Percentiles rank a stretch among this genome's conserved stretches.
These are phyloP conservation scores for Pittosporum tobira DNA, from an alignment of 129 eudicot genomes.

Conservation along the genomic window DNA sequence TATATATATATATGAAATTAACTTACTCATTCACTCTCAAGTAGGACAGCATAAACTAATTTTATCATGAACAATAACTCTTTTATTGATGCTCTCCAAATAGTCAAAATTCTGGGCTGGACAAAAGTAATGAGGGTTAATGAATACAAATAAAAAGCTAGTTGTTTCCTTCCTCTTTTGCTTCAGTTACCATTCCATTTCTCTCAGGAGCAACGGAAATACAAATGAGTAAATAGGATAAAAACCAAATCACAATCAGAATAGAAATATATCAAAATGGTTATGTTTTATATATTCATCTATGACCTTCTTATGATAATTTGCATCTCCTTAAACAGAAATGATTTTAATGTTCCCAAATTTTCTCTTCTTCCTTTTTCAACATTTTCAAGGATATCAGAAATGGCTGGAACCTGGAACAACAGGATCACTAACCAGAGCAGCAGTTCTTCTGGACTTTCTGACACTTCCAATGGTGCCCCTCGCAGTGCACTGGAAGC, in stretches of 20 bases:
- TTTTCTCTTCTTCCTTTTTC: conserved; percentile 3
- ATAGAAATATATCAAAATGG: conserved; percentile 14
- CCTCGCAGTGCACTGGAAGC: background rate
- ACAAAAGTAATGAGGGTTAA: background rate
- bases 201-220: background rate
- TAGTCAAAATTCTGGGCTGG: background rate
- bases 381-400: background rate
- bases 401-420: background rate
- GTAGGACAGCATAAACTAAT: too few relatives aligned
- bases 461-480: conserved; percentile 2
- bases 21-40: too few relatives aligned
- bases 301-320: conserved; percentile 5
- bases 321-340: background rate
- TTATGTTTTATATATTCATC: conserved; percentile 8
- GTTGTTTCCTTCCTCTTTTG: background rate
- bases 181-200: conserved; percentile 8
- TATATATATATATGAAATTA: too few relatives aligned
- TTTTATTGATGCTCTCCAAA: background rate
- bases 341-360: conserved; percentile 2
- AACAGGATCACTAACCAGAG: background rate
- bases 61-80: too few relatives aligned
- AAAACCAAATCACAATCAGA: conserved; percentile 10
- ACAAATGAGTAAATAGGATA: background rate
- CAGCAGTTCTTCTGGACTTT: conserved; percentile 8
- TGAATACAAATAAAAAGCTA: too few relatives aligned